Base-by-base conservation (phyloP, 23 red algal species). In the Pyropia haitanensis region DNA sequence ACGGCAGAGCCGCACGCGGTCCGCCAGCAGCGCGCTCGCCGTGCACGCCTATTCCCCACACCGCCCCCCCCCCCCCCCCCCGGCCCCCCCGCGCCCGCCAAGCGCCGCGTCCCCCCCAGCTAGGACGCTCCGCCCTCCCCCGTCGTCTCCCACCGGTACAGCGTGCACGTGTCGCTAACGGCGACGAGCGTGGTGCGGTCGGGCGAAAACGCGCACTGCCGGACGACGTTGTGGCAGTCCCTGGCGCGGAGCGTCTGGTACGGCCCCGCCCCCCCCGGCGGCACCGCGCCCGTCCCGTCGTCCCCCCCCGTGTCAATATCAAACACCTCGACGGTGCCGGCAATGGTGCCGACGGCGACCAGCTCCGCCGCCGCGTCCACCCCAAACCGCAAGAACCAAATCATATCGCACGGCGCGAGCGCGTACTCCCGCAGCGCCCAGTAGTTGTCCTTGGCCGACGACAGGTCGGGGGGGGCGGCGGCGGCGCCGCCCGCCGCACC, bases 361-460 rank as follows among this genome's bases (percentile, higher is more conserved):
- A 87, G 64, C 30, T 69, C 64, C 20, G 75, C 73, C 7, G 50
- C 28, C 31, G 71, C 58, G 56, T 88, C 76, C 55, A 95, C 56
- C 27, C 65, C 82, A 64, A 95, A 95, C 13, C 90, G 82, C 61
- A 95, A 70, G 57, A 82, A 95, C 81, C 81, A 95, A 15, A 83
- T 53, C 39, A 46, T 46, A 83, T 82, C 73, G 18, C 74, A 72
- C 5, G 67, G 59, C 18, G 72, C 49, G 14, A 87, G 70, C 27
- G 74, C 53, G 68, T 84, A 88, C 31, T 95, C 90, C 52, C 72
- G 75, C 15, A 95, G 75, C 17, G 88, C 71, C 33, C 61, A 72
- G 70, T 82, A 85, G 19, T 81, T 55, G 58, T 70, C 57, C 65
- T 65, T 85, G 20, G 77, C 67, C 21, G 90, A 83, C 27, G 84